Percentiles rank a stretch among this genome's conserved stretches.
phyloP scores from a whole-genome alignment of 2,329 filamentous ascomycete genomes.

The Iodosphaeria phyllophila region DNA sequence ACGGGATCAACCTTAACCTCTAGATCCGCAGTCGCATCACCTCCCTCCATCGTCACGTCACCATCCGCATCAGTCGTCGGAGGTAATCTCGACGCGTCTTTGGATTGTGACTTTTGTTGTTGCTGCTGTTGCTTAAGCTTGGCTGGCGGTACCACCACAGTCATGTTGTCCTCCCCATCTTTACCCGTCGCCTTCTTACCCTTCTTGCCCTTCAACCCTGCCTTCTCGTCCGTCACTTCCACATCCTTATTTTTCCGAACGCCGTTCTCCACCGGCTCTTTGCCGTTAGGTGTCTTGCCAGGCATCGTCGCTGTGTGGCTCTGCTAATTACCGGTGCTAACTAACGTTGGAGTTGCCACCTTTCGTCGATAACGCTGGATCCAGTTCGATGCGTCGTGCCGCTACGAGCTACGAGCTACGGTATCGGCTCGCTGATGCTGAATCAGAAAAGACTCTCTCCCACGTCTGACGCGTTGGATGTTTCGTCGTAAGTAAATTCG shows the following conservation, averaged over 20 bases:
- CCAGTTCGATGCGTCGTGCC: no score
- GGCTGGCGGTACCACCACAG: constrained; percentile 57
- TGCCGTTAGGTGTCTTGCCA: constrained; percentile 56
- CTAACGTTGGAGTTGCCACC: no score
- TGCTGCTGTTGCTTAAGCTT: no score
- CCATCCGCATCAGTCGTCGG: constrained; percentile 42
- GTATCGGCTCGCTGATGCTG: no score
- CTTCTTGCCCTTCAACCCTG: constrained; percentile 37
- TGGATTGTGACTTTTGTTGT: no score
- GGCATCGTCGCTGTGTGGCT: no score
- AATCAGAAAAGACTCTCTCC: no score
- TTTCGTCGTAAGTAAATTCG: no score
- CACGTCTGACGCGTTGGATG: no score
- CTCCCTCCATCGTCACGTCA: constrained; percentile 53
- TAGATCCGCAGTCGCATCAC: constrained; percentile 27
- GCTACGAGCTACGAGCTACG: no score
- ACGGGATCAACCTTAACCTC: constrained; percentile 41
- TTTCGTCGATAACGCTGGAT: no score
- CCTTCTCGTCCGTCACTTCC: constrained; percentile 50
- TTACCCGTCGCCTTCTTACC: constrained; percentile 43
- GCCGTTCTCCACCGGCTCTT: constrained; percentile 50
- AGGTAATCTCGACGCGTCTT: constrained; percentile 37
- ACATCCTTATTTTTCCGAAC: constrained; percentile 48
- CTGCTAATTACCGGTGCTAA: no score
- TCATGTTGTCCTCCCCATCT: constrained; percentile 65